Conservation (phyloP, 768 basidiomycete species). For the Termitomyces sp. region DNA sequence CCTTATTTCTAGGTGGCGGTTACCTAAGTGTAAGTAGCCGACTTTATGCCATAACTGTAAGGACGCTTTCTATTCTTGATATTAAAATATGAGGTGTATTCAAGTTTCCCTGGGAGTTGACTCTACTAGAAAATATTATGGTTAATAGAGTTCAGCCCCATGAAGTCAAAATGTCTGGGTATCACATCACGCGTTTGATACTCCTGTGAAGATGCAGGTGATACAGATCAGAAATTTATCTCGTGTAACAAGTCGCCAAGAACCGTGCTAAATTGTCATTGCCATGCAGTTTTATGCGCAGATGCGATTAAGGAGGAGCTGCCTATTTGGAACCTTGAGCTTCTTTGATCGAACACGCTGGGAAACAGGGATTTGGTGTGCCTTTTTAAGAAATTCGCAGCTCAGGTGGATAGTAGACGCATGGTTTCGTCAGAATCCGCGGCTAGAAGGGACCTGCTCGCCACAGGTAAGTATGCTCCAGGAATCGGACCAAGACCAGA, state of each 20-base stretch:
- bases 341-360: background rate
- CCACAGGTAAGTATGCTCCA: background rate
- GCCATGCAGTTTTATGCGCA: background rate
- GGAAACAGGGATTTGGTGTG: background rate
- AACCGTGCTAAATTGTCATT: background rate
- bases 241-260: background rate
- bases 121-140: background rate
- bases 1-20: background rate
- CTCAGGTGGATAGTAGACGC: background rate
- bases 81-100: background rate
- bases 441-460: constrained; percentile 2
- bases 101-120: background rate
- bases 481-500: background rate
- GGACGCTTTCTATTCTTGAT: background rate
- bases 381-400: background rate
- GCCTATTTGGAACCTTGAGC: background rate
- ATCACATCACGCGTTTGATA: background rate
- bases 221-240: background rate
- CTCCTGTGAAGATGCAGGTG: background rate
- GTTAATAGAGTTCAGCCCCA: background rate
- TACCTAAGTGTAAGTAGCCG: background rate
- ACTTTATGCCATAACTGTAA: background rate
- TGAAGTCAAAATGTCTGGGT: background rate
- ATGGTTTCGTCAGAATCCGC: constrained; percentile 1
- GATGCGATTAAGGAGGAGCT: background rate